Conservation (phyloP, 768 basidiomycete genomes). For the Termitomyces sp. region DNA sequence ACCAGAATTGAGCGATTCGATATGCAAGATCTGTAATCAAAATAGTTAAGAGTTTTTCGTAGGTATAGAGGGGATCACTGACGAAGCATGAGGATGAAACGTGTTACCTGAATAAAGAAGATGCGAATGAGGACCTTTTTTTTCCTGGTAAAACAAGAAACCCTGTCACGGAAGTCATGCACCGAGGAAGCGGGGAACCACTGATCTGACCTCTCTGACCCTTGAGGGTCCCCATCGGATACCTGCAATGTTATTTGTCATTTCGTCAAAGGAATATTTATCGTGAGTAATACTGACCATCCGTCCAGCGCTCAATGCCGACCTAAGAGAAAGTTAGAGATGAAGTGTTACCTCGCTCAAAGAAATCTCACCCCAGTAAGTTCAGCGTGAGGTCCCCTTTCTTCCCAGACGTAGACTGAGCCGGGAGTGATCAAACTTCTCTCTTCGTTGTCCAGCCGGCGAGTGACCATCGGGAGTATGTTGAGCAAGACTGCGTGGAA, state of each 20-base stretch:
- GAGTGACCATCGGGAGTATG: slow-evolving; percentile 73
- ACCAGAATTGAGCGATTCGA: slow-evolving; percentile 42
- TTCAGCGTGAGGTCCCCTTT: slow-evolving; percentile 67
- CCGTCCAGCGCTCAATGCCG: slow-evolving; percentile 81
- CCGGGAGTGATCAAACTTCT: slow-evolving; percentile 67
- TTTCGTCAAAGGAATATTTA: background rate
- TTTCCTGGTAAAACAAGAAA: slow-evolving; percentile 78
- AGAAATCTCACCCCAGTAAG: slow-evolving; percentile 55
- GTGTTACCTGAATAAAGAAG: slow-evolving; percentile 42
- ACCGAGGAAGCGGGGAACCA: background rate
- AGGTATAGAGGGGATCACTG: slow-evolving; percentile 5
- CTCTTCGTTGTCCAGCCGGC: slow-evolving; percentile 73
- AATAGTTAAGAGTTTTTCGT: background rate
- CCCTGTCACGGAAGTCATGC: slow-evolving; percentile 36
- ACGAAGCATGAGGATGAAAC: slow-evolving; percentile 29
- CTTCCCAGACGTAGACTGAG: slow-evolving; percentile 83
- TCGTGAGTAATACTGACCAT: slow-evolving; percentile 36
- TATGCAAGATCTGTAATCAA: slow-evolving; percentile 18
- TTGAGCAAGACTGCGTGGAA: slow-evolving; percentile 68
- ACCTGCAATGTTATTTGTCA: slow-evolving; percentile 23
- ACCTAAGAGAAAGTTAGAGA: slow-evolving; percentile 38
- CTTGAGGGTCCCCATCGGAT: slow-evolving; percentile 78
- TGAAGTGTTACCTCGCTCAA: background rate
- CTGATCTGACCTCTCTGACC: slow-evolving; percentile 58
- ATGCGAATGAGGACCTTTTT: slow-evolving; percentile 43